Evolutionary conservation across 768 basidiomycete species (phyloP).

Genomic region (Boletales sp.): DNA sequence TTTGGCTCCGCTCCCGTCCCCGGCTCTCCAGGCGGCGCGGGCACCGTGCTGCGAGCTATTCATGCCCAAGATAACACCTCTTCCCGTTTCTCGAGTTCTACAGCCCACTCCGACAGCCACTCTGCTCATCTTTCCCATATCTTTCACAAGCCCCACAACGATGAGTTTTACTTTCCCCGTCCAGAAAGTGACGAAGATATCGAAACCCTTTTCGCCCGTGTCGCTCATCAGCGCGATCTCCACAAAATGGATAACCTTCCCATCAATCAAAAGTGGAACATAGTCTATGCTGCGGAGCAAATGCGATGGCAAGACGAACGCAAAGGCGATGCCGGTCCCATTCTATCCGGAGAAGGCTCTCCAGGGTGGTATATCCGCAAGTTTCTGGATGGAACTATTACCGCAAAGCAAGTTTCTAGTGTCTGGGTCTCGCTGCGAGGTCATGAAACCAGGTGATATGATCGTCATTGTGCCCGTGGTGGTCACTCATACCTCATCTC

Average conservation of each 20-base stretch:
- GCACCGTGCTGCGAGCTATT: conserved; percentile 50
- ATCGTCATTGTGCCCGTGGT: background rate
- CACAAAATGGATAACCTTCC: conserved; percentile 55
- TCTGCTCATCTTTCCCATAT: conserved; percentile 45
- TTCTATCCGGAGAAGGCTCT: conserved; percentile 57
- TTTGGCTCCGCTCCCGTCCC: conserved; percentile 45
- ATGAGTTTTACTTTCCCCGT: conserved; percentile 71
- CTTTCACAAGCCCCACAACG: conserved; percentile 49
- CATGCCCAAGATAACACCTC: conserved; percentile 51
- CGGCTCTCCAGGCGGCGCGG: conserved; percentile 23
- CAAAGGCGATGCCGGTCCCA: conserved; percentile 55
- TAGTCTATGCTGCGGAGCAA: conserved; percentile 82
- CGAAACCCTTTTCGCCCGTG: conserved; percentile 73
- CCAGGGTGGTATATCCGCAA: conserved; percentile 94
- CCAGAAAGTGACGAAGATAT: conserved; percentile 78
- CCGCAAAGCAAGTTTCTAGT: conserved; percentile 72
- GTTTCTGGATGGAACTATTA: conserved; percentile 84
- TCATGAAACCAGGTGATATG: conserved; percentile 69
- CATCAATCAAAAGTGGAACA: conserved; percentile 88
- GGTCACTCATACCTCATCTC: conserved; percentile 16
- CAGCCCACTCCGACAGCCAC: conserved; percentile 44
- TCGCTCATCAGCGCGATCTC: conserved; percentile 68
- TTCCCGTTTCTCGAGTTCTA: conserved; percentile 54
- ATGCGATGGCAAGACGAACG: conserved; percentile 75
- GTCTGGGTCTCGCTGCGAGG: conserved; percentile 77